phyloP scores from a whole-genome alignment of 345 rosid species.

The Heritiera fomes region DNA sequence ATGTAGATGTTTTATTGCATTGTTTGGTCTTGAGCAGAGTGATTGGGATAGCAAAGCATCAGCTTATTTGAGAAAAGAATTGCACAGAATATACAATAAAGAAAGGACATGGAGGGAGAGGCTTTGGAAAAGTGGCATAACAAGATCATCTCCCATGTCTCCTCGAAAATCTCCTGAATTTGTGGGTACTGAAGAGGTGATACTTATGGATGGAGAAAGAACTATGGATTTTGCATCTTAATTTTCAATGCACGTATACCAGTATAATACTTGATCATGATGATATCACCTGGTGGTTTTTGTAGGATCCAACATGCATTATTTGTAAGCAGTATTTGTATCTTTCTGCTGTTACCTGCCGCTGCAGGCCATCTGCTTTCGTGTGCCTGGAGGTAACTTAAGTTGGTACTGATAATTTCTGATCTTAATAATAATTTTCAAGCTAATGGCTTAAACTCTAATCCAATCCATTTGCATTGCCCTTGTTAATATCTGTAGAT shows the following conservation, averaged over 20 bases:
- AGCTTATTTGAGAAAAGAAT: slow-evolving; percentile 71
- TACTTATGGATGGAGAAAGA: background rate
- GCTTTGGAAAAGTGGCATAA: slow-evolving; percentile 80
- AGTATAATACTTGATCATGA: slow-evolving; percentile 16
- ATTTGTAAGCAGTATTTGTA: slow-evolving; percentile 89
- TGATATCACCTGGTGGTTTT: slow-evolving; percentile 27
- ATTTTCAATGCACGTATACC: background rate
- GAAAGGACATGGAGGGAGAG: slow-evolving; percentile 79
- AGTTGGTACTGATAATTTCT: slow-evolving; percentile 8
- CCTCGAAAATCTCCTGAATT: slow-evolving; percentile 67
- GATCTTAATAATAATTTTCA: background rate
- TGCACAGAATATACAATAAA: slow-evolving; percentile 60
- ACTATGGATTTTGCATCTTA: background rate
- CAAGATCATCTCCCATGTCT: slow-evolving; percentile 76
- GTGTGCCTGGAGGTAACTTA: slow-evolving; percentile 89
- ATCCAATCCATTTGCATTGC: background rate
- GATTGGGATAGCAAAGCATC: slow-evolving; percentile 52
- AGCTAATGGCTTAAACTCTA: background rate
- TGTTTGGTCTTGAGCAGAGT: slow-evolving; percentile 39
- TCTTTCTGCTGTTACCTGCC: slow-evolving; percentile 79
- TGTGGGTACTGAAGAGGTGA: slow-evolving; percentile 91
- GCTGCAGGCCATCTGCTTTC: slow-evolving; percentile 77
- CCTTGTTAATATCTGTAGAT: background rate
- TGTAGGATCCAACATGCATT: slow-evolving; percentile 85
- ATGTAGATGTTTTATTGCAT: slow-evolving; percentile 9